Conservation (phyloP, 306 rosid species). For the Rosa rugosa region DNA sequence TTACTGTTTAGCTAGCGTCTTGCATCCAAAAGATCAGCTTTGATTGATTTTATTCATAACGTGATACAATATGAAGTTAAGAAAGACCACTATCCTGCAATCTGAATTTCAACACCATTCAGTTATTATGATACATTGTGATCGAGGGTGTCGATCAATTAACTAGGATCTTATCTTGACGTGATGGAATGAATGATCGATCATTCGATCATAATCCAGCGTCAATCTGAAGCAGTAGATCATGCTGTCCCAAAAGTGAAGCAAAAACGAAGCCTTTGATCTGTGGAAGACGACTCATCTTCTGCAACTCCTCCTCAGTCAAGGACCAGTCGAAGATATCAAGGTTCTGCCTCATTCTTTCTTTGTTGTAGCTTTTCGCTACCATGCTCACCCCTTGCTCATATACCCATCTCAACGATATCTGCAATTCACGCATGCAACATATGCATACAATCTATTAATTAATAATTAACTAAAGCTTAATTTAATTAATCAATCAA, state of each 20-base stretch:
- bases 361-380: too few species aligned
- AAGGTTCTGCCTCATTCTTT: too few species aligned
- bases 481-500: too few species aligned
- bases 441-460: too few species aligned
- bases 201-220: constrained; percentile 19
- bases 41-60: background rate
- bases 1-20: background rate
- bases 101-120: background rate
- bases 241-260: constrained; percentile 32
- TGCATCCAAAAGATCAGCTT: background rate
- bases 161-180: too few species aligned
- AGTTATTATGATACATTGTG: too few species aligned
- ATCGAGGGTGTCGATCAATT: too few species aligned
- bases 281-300: constrained; percentile 13
- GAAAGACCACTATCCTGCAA: background rate
- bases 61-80: background rate
- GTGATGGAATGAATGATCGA: constrained; percentile 6
- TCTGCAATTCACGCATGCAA: too few species aligned
- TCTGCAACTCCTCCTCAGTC: constrained; percentile 24
- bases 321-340: constrained; percentile 32
- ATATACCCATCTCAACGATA: too few species aligned
- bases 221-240: constrained; percentile 26
- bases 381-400: too few species aligned
- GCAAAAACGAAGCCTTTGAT: constrained; percentile 27
- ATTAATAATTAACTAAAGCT: too few species aligned